Evolutionary conservation across 73 alveolate genomes (phyloP).

Genomic region (Tetrahymena elliotti): DNA sequence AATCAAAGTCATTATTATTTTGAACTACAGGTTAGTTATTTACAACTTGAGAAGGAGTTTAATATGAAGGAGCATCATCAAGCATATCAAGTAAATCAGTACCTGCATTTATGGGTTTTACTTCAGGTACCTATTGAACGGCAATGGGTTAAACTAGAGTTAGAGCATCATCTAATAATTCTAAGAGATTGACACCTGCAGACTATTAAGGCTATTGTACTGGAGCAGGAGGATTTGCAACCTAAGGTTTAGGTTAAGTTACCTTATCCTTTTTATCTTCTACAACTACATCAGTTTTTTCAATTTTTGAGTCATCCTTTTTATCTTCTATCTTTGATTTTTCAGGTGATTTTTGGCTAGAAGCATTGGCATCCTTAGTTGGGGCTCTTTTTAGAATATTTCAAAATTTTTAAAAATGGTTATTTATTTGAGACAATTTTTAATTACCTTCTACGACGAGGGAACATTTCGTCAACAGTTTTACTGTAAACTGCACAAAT

Average conservation of each 20-base stretch:
- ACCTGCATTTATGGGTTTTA: not conserved
- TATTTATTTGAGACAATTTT: too few species aligned
- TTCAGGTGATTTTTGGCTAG: not conserved
- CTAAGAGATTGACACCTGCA: not conserved
- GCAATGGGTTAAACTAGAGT: not conserved
- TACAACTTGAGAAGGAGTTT: not conserved
- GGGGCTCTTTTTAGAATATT: not conserved
- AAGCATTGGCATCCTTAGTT: not conserved
- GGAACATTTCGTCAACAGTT: not conserved
- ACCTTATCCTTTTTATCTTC: not conserved
- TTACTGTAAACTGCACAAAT: not conserved
- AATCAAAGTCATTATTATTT: not conserved
- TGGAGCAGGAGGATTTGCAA: not conserved
- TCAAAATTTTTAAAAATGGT: not conserved
- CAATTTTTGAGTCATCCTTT: not conserved
- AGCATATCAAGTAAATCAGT: not conserved
- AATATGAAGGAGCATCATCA: not conserved
- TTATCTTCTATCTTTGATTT: not conserved
- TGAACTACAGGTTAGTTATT: not conserved
- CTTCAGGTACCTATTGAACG: not conserved
- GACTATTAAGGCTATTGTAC: not conserved
- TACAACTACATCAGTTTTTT: not conserved
- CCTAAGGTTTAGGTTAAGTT: not conserved
- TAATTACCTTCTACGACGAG: not conserved
- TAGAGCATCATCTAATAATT: not conserved